Conservation (phyloP, 2,329 filamentous ascomycete species). For the Pleurostoma richardsiae region DNA sequence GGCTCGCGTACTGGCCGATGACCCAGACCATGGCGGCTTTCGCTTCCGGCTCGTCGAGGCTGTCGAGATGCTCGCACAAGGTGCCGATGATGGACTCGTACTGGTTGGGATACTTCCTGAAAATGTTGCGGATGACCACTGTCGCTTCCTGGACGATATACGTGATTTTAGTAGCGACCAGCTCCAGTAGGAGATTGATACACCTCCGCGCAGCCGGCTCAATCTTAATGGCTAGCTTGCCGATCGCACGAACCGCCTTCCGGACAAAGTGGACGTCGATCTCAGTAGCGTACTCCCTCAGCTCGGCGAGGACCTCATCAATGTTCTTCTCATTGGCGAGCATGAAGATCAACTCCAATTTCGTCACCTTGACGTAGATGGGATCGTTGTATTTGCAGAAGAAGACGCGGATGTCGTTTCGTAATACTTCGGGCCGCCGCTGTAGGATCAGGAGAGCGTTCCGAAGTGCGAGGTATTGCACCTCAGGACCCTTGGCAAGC, state of each 20-base stretch:
- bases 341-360: slow-evolving; percentile 98
- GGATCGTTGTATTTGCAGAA: slow-evolving; percentile 99
- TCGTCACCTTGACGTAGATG: slow-evolving; percentile 99
- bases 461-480: slow-evolving; percentile 92
- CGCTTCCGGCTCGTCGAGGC: slow-evolving; percentile 92
- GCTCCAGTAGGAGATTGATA: slow-evolving; percentile 86
- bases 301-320: slow-evolving; percentile 85
- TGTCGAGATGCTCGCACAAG: slow-evolving; percentile 92
- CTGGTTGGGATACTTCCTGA: slow-evolving; percentile 97
- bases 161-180: slow-evolving; percentile 95
- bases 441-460: slow-evolving; percentile 94
- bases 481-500: slow-evolving; percentile 91
- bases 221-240: slow-evolving; percentile 98
- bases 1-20: slow-evolving; percentile 94
- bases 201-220: slow-evolving; percentile 87
- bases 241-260: slow-evolving; percentile 94
- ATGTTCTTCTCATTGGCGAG: slow-evolving; percentile 94
- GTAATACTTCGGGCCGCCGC: slow-evolving; percentile 82
- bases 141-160: slow-evolving; percentile 99
- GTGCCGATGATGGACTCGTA: slow-evolving; percentile 98
- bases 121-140: slow-evolving; percentile 97
- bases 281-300: slow-evolving; percentile 95
- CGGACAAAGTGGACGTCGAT: slow-evolving; percentile 98
- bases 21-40: slow-evolving; percentile 99
- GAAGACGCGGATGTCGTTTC: slow-evolving; percentile 96